Evolutionary conservation across 2,329 filamentous ascomycete species (phyloP).

Genomic region (Botrytis fabae): DNA sequence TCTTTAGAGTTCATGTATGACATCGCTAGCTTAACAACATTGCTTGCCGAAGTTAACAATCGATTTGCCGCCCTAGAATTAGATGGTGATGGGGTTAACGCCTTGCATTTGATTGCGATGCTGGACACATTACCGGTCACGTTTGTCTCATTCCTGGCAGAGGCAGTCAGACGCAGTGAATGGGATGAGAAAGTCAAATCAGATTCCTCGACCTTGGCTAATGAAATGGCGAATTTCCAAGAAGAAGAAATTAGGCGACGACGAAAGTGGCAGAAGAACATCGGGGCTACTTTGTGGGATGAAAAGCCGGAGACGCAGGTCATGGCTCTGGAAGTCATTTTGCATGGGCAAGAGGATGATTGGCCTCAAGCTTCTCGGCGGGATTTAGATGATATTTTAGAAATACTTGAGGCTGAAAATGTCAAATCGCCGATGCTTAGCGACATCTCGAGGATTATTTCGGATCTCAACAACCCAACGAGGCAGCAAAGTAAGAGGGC

Average conservation of each 20-base stretch:
- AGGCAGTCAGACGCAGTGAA: slow-evolving; percentile 81
- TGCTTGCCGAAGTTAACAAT: slow-evolving; percentile 69
- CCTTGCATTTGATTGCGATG: slow-evolving; percentile 76
- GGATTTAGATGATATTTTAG: slow-evolving; percentile 74
- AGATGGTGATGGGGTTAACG: slow-evolving; percentile 72
- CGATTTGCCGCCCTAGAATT: slow-evolving; percentile 72
- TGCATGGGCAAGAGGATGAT: slow-evolving; percentile 73
- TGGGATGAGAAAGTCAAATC: slow-evolving; percentile 89
- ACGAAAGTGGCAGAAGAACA: slow-evolving; percentile 85
- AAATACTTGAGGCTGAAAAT: slow-evolving; percentile 62
- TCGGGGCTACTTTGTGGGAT: slow-evolving; percentile 68
- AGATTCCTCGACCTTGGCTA: slow-evolving; percentile 83
- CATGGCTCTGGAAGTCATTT: slow-evolving; percentile 79
- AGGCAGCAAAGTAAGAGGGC: slow-evolving; percentile 83
- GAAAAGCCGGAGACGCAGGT: slow-evolving; percentile 68
- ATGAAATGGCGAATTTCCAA: slow-evolving; percentile 89
- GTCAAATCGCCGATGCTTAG: slow-evolving; percentile 65
- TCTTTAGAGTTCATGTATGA: slow-evolving; percentile 75
- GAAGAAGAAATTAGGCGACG: slow-evolving; percentile 89
- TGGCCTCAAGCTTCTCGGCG: slow-evolving; percentile 79
- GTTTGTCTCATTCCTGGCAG: slow-evolving; percentile 85
- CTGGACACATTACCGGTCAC: slow-evolving; percentile 83
- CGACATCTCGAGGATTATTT: slow-evolving; percentile 73
- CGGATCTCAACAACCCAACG: slow-evolving; percentile 77
- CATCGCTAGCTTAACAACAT: slow-evolving; percentile 76